phyloP scores from a whole-genome alignment of 768 basidiomycete species.

The Tylopilus vinaceipallidus region DNA sequence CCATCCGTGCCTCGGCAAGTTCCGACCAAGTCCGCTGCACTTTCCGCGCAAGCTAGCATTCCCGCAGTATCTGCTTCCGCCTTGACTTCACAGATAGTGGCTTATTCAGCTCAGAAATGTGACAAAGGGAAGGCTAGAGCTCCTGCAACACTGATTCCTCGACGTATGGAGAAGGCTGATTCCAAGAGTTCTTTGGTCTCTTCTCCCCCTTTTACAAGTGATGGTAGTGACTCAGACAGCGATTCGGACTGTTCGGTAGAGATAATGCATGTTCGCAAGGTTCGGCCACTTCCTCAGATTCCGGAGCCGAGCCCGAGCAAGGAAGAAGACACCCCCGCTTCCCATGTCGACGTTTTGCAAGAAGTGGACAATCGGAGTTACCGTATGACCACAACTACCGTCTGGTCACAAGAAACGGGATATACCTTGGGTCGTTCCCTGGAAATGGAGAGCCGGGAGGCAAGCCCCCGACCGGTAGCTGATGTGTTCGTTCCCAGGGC shows the following conservation, averaged over 20 bases:
- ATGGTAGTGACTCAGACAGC: slow-evolving; percentile 5
- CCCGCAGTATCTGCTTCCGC: background rate
- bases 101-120: background rate
- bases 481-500: background rate
- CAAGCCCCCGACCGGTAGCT: background rate
- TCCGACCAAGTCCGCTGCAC: slow-evolving; percentile 8
- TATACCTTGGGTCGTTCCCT: slow-evolving; percentile 32
- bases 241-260: slow-evolving; percentile 6
- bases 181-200: background rate
- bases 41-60: slow-evolving; percentile 11
- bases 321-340: background rate
- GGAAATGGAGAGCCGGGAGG: slow-evolving; percentile 6
- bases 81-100: background rate
- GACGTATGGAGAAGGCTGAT: background rate
- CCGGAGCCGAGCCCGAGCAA: background rate
- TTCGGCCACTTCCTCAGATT: slow-evolving; percentile 12
- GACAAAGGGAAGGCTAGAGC: slow-evolving; percentile 14
- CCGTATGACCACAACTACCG: slow-evolving; percentile 15
- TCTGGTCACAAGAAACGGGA: slow-evolving; percentile 42
- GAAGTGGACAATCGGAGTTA: background rate
- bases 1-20: slow-evolving; percentile 1
- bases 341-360: background rate
- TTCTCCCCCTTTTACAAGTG: background rate
- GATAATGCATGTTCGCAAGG: background rate
- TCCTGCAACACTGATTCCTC: slow-evolving; percentile 4